Evolutionary conservation across 106 monocot genomes (phyloP), one percentile per base, ranked within the genome.

Genomic region (Cymbidium sinense): DNA sequence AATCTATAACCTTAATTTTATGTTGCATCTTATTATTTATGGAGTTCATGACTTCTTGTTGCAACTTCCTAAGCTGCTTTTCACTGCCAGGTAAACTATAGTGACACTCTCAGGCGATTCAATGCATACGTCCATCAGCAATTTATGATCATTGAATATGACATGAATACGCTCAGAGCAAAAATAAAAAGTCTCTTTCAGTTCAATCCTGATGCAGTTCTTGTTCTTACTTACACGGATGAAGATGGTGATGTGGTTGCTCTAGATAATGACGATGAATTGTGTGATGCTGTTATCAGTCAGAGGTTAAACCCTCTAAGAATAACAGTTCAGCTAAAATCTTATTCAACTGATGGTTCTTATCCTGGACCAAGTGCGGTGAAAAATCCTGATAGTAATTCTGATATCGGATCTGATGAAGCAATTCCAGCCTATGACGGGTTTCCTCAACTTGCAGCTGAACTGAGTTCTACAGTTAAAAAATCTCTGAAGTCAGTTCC

Each of bases 241-340:
- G 85, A 84, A 84, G 96, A 96, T 84, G 91, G 91, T 43, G 96
- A 96, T 75, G 75, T 55, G 39, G 90, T 96, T 36, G 81, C 88
- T 74, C 88, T 96, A 67, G 88, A 85, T 74, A 76, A 85, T 76
- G 91, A 96, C 72, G 85, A 93, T 43, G 96, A 96, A 37, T 76
- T 96, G 52, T 80, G 8, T 86, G 96, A 96, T 85, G 96, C 96
- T 82, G 86, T 82, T 70, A 34, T 96, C 69, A 43, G 31, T 34
- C 93, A 96, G 80, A 82, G 44, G 15, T 44, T 96, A 72, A 91
- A 96, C 78, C 96, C 96, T 65, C 84, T 96, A 9, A 86, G 89
- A 67, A 90, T 93, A 77, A 85, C 76, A 76, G 91, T 88, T 70
- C 76, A 86, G 76, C 76, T 93, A 69, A 86, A 80, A 73, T 55